phyloP scores from a whole-genome alignment of 139 green algal genomes.

The Eudorina sp. region DNA sequence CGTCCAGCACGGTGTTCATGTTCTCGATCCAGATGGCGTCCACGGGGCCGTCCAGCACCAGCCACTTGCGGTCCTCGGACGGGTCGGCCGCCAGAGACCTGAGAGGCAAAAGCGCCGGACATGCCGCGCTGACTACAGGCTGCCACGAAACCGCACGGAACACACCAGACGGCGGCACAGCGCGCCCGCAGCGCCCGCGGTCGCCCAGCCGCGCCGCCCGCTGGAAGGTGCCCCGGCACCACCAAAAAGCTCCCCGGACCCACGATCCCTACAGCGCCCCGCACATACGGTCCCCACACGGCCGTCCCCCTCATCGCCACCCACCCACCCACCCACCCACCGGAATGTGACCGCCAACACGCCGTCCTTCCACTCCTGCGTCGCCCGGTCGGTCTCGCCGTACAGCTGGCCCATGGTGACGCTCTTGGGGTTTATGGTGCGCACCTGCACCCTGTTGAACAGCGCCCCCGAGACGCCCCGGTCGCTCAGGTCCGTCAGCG shows the following conservation, averaged over 20 bases:
- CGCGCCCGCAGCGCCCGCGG: no score
- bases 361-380: conserved; percentile 87
- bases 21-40: conserved; percentile 92
- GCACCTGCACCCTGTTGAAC: conserved; percentile 73
- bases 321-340: background rate
- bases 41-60: conserved; percentile 85
- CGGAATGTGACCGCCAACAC: conserved; percentile 79
- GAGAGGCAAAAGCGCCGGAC: no score
- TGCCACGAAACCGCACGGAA: no score
- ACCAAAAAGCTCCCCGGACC: no score
- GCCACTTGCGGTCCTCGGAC: conserved; percentile 74
- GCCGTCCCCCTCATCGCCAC: background rate
- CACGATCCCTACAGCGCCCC: no score
- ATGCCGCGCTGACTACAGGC: no score
- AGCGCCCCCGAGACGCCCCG: conserved; percentile 64
- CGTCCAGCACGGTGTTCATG: conserved; percentile 93
- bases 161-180: no score
- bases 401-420: conserved; percentile 91
- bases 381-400: conserved; percentile 71
- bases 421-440: conserved; percentile 85
- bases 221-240: no score
- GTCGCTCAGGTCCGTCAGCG: conserved; percentile 70
- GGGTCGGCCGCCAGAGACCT: conserved; percentile 61
- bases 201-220: no score
- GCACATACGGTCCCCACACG: no score